Conservation (phyloP, 805 yeast species). For the Torulaspora franciscae region DNA sequence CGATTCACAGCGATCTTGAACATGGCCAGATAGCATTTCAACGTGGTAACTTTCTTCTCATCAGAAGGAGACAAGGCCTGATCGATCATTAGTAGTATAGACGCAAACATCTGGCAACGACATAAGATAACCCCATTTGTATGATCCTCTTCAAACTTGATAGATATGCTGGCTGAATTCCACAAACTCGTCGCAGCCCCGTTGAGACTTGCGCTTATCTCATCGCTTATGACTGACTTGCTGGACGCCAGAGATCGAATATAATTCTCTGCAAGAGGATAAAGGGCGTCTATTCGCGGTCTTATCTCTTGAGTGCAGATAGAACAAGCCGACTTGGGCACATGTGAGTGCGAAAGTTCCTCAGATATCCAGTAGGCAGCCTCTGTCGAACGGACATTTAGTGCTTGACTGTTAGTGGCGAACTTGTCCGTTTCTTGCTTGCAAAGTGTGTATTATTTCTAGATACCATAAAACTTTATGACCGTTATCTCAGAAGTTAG, state of each 20-base stretch:
- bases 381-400: constrained; percentile 12
- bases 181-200: constrained; percentile 36
- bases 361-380: constrained; percentile 23
- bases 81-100: constrained; percentile 33
- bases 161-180: constrained; percentile 35
- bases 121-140: constrained; percentile 13
- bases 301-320: constrained; percentile 7
- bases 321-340: neutral
- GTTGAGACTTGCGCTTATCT: constrained; percentile 25
- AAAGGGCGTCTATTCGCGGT: constrained; percentile 21
- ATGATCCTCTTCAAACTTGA: constrained; percentile 22
- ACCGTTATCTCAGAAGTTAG: constrained; percentile 21
- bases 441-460: constrained; percentile 1
- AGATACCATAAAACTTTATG: constrained; percentile 24
- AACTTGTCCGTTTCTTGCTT: neutral
- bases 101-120: constrained; percentile 30
- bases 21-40: constrained; percentile 33
- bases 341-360: constrained; percentile 8
- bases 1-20: constrained; percentile 33
- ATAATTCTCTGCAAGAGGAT: constrained; percentile 35
- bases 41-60: constrained; percentile 28
- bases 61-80: constrained; percentile 27
- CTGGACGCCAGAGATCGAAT: constrained; percentile 29
- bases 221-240: constrained; percentile 20
- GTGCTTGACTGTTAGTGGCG: neutral